Conservation (phyloP, 768 basidiomycete species). For the Goffeauzyma gilvescens region DNA sequence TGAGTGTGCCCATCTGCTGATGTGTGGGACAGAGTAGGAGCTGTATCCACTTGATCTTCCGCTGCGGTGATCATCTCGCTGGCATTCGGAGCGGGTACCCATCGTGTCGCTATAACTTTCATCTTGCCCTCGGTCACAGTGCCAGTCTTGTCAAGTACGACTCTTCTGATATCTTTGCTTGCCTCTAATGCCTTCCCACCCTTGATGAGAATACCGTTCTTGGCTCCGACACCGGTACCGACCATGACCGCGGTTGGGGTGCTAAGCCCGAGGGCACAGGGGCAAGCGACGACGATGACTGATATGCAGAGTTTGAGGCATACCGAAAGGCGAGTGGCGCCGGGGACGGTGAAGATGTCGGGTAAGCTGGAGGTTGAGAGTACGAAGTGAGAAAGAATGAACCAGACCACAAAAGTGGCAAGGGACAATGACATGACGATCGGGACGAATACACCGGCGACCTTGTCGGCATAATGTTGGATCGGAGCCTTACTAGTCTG, state of each 20-base stretch:
- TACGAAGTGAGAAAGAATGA: constrained; percentile 42
- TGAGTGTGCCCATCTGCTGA: constrained; percentile 23
- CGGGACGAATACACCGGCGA: constrained; percentile 91
- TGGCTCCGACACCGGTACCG: constrained; percentile 87
- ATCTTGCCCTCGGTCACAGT: constrained; percentile 93
- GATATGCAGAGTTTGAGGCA: constrained; percentile 95
- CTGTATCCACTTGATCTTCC: constrained; percentile 17
- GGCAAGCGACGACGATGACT: constrained; percentile 93
- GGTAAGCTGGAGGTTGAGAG: constrained; percentile 44
- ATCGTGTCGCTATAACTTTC: constrained; percentile 53
- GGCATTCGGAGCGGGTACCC: constrained; percentile 38
- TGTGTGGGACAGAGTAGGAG: constrained; percentile 19
- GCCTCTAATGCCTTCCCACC: constrained; percentile 87
- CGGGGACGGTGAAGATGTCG: constrained; percentile 62
- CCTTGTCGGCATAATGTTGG: constrained; percentile 83
- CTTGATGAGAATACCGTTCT: constrained; percentile 95
- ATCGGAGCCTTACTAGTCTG: constrained; percentile 97
- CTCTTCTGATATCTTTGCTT: constrained; percentile 56
- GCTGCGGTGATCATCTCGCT: background rate
- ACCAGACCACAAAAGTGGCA: constrained; percentile 68
- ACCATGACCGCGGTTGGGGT: constrained; percentile 99
- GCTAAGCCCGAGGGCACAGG: constrained; percentile 84
- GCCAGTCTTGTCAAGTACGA: constrained; percentile 92
- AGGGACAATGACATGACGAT: constrained; percentile 63
- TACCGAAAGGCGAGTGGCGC: constrained; percentile 62